phyloP scores from a whole-genome alignment of 2,329 filamentous ascomycete genomes.

The Trichophyton mentagrophytes region DNA sequence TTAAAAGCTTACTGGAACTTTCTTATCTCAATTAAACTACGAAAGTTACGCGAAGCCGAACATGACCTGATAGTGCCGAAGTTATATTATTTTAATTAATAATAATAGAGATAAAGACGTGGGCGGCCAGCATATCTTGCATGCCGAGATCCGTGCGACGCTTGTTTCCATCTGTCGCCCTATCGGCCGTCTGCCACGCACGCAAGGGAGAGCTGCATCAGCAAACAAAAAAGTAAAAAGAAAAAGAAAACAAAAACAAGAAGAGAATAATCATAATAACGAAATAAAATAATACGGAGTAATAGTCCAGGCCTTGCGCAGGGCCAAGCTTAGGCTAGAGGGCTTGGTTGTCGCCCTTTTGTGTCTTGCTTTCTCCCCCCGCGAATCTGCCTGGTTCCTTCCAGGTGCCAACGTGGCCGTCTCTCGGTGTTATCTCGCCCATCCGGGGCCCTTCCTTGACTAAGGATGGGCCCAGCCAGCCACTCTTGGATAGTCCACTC shows the following conservation, averaged over 20 bases:
- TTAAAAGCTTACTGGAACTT: neutral
- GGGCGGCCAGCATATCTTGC: neutral
- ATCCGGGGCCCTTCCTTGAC: neutral
- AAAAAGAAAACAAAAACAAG: too few species aligned
- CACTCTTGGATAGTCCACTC: too few species aligned
- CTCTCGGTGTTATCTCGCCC: neutral
- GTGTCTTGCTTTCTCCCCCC: neutral
- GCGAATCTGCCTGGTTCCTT: neutral
- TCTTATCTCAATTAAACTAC: constrained; percentile 1
- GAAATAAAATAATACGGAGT: too few species aligned
- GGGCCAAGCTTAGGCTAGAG: neutral
- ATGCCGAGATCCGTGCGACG: constrained; percentile 3
- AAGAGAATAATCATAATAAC: neutral
- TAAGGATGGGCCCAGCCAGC: neutral
- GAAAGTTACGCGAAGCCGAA: neutral
- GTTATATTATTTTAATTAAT: too few species aligned
- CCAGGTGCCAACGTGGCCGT: neutral
- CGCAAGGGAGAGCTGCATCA: neutral
- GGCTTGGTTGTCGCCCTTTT: neutral
- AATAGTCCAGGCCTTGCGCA: neutral
- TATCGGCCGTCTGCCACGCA: constrained; percentile 1
- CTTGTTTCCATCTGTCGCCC: neutral
- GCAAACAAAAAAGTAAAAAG: too few species aligned
- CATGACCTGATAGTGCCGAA: too few species aligned
- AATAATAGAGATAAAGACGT: too few species aligned